Percentiles rank a stretch among this genome's conserved stretches.
Conservation (phyloP, 306 rosid species). For the Trifolium pratense region DNA sequence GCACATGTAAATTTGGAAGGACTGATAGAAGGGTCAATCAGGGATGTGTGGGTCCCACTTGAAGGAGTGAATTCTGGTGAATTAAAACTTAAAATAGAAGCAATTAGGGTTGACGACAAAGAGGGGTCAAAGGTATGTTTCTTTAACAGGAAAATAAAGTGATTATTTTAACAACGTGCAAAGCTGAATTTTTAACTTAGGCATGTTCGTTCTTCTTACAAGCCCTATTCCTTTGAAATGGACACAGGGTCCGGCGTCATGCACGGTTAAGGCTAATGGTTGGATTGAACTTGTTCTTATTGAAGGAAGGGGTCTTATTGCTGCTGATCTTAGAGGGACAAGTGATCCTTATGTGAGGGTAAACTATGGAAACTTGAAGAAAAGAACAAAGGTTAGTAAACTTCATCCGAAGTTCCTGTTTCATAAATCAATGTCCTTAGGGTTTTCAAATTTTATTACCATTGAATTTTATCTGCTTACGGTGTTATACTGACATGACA, state of each 20-base stretch:
- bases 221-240: slow-evolving; percentile 31
- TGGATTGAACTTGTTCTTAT: slow-evolving; percentile 88
- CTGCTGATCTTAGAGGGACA: slow-evolving; percentile 97
- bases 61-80: slow-evolving; percentile 94
- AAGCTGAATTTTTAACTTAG: slow-evolving; percentile 14
- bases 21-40: slow-evolving; percentile 57
- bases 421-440: slow-evolving; percentile 9
- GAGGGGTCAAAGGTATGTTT: slow-evolving; percentile 81
- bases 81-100: slow-evolving; percentile 83
- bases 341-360: slow-evolving; percentile 97
- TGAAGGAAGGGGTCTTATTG: slow-evolving; percentile 88
- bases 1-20: slow-evolving; percentile 98
- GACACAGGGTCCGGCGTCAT: slow-evolving; percentile 55
- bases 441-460: slow-evolving; percentile 23
- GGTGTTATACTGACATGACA: not conserved
- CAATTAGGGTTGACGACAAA: slow-evolving; percentile 62
- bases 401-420: slow-evolving; percentile 36
- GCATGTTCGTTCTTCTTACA: slow-evolving; percentile 42
- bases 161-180: slow-evolving; percentile 20
- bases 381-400: slow-evolving; percentile 77
- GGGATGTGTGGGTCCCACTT: slow-evolving; percentile 96
- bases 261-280: slow-evolving; percentile 52
- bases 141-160: slow-evolving; percentile 20
- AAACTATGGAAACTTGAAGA: slow-evolving; percentile 79
- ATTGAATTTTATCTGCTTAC: not conserved